These are phyloP conservation scores for Cystofilobasidium bisporidii DNA, from an alignment of 768 basidiomycete genomes.

Conservation along the genomic window DNA sequence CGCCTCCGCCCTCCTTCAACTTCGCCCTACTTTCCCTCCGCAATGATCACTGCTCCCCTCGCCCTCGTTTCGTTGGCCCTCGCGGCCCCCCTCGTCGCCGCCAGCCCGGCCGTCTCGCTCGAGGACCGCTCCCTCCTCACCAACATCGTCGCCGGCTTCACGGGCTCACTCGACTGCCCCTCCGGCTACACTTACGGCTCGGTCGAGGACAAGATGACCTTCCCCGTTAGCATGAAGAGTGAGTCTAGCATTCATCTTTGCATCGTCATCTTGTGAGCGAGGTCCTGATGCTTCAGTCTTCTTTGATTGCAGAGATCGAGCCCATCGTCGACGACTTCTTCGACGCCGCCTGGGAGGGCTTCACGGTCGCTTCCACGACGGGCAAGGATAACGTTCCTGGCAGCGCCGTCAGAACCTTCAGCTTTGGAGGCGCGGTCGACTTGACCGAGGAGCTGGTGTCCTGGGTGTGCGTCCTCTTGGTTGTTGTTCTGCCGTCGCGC, in stretches of 20 bases:
- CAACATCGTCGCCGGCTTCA: not conserved
- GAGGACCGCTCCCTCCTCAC: constrained; percentile 7
- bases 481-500: not conserved
- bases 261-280: not conserved
- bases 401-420: constrained; percentile 15
- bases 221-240: constrained; percentile 10
- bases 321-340: constrained; percentile 10
- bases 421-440: constrained; percentile 3
- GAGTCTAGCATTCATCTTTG: not conserved
- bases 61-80: constrained; percentile 3
- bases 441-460: constrained; percentile 20
- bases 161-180: not conserved
- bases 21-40: not conserved
- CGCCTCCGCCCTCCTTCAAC: not conserved
- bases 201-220: constrained; percentile 3
- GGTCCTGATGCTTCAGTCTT: not conserved
- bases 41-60: constrained; percentile 7
- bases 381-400: constrained; percentile 23
- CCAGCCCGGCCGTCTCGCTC: constrained; percentile 1
- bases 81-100: constrained; percentile 3
- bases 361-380: not conserved
- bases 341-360: constrained; percentile 18
- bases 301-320: not conserved
- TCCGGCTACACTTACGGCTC: constrained; percentile 15
- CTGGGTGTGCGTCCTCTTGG: not conserved